phyloP scores from a whole-genome alignment of 495 filamentous ascomycete species.

The Neurospora tetrasperma region DNA sequence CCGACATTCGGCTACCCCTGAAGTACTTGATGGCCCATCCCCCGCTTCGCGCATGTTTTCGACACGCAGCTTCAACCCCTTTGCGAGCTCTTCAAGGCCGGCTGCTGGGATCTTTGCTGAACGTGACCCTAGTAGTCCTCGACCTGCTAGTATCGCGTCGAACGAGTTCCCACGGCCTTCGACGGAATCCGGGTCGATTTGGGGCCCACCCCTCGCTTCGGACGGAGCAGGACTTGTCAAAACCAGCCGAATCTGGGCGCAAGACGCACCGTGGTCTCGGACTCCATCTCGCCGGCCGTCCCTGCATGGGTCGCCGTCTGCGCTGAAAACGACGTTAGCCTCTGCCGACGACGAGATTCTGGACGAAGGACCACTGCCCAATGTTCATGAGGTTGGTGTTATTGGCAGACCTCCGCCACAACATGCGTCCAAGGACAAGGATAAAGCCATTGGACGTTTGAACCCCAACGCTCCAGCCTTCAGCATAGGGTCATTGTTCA shows the following conservation, averaged over 20 bases:
- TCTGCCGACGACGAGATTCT: slow-evolving; percentile 42
- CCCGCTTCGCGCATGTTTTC: slow-evolving; percentile 28
- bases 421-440: slow-evolving; percentile 26
- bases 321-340: slow-evolving; percentile 38
- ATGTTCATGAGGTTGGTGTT: slow-evolving; percentile 38
- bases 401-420: slow-evolving; percentile 40
- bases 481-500: slow-evolving; percentile 34
- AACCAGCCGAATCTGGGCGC: slow-evolving; percentile 34
- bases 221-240: slow-evolving; percentile 18
- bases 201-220: slow-evolving; percentile 24
- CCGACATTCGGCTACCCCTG: slow-evolving; percentile 38
- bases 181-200: slow-evolving; percentile 55
- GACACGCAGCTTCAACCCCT: slow-evolving; percentile 48
- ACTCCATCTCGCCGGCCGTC: slow-evolving; percentile 38
- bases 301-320: slow-evolving; percentile 38
- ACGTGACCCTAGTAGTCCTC: slow-evolving; percentile 57
- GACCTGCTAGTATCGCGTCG: slow-evolving; percentile 70
- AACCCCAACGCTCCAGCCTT: slow-evolving; percentile 45
- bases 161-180: slow-evolving; percentile 74
- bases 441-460: slow-evolving; percentile 27
- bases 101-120: slow-evolving; percentile 58
- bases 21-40: slow-evolving; percentile 23
- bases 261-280: slow-evolving; percentile 33
- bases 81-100: slow-evolving; percentile 53
- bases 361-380: slow-evolving; percentile 31